Base-by-base conservation (phyloP, 192 early-diverging fungal genomes). In the Entomortierella parvispora region DNA sequence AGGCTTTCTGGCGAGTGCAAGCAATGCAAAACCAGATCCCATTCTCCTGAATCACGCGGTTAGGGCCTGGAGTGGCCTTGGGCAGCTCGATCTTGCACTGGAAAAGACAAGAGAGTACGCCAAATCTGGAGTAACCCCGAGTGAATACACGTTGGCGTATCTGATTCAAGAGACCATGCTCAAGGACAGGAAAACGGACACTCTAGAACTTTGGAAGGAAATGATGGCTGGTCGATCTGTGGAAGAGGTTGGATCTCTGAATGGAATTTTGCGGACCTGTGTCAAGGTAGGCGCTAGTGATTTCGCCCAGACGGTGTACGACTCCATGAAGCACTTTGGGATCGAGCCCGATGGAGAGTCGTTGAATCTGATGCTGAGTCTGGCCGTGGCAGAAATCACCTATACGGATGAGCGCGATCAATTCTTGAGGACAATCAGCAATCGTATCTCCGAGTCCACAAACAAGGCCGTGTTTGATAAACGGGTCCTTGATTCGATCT, bases 71-170 rank as follows among this genome's bases (percentile, higher is more conserved):
- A 65, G 65, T 12, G 74, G 74, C 4, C 66, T 63, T 2, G 60
- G 43, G 2, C 65, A 25, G 29, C 55, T 77, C 10, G 74, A 63
- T 22, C 26, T 28, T 10, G 15, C 14, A 29, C 8, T n/a, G 6
- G 42, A n/a, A n/a, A n/a, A n/a, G n/a, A n/a, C n/a, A n/a, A n/a
- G n/a, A n/a, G n/a, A n/a, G n/a, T n/a, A n/a, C n/a, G n/a, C n/a
- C n/a, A n/a, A n/a, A 28, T 49, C 34, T 26, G 12, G 32, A 4
- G 22, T 64, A 15, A 77, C 57, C 12, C 44, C 66, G 33, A 77
- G 74, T 53, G 74, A 68, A 29, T 77, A 44, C 42, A 77, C 74
- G 1, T 47, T 77, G 1, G 74, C 65, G n/a, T 77, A 77, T 17
- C 31, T 77, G 40, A 58, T 64, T n/a, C 74, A 77, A 20, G 56